phyloP scores from a whole-genome alignment of 129 eudicot genomes.

The Pulicaria dysenterica region DNA sequence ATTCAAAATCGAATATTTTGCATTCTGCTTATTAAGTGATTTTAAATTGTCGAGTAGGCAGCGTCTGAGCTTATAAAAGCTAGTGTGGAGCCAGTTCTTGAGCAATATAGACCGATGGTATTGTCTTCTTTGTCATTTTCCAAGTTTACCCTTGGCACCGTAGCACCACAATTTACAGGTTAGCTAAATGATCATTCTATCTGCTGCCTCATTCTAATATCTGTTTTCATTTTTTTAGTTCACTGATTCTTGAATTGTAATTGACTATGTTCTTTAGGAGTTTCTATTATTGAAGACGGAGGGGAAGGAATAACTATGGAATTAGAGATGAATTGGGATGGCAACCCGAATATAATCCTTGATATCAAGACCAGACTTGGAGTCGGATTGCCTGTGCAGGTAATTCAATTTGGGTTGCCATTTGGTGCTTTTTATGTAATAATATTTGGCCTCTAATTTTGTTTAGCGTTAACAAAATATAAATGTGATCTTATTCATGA shows the following conservation, averaged over 20 bases:
- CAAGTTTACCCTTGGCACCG: conserved; percentile 88
- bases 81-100: conserved; percentile 85
- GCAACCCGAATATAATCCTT: conserved; percentile 89
- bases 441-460: conserved; percentile 1
- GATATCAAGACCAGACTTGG: conserved; percentile 90
- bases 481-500: conserved; percentile 14
- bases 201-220: neutral
- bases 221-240: neutral
- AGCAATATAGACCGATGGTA: conserved; percentile 78
- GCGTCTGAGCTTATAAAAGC: conserved; percentile 92
- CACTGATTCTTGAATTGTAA: conserved; percentile 3
- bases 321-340: conserved; percentile 98
- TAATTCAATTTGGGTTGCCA: conserved; percentile 25
- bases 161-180: conserved; percentile 99
- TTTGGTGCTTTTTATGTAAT: neutral
- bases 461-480: neutral
- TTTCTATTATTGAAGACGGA: conserved; percentile 72
- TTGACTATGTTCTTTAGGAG: conserved; percentile 48
- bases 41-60: conserved; percentile 54
- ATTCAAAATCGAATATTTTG: neutral
- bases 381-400: conserved; percentile 95
- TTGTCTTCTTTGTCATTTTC: conserved; percentile 83
- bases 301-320: conserved; percentile 94
- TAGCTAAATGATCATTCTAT: neutral
- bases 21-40: conserved; percentile 19